These are phyloP conservation scores for Fusarium hainanense DNA, from an alignment of 2,329 filamentous ascomycete species.

Conservation along the genomic window DNA sequence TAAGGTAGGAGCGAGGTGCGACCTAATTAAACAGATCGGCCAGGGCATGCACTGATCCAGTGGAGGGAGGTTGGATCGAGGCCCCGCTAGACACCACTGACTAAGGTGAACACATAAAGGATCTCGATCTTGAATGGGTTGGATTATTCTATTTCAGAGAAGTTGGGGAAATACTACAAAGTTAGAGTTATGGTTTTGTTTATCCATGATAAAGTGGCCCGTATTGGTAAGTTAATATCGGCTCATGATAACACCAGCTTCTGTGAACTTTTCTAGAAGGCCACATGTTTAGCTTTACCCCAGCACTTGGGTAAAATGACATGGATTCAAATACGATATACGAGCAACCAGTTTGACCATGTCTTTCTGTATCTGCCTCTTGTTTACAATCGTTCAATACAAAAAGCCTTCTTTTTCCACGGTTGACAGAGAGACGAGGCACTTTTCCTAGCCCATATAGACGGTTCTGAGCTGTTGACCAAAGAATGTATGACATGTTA, in stretches of 20 bases:
- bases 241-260: not conserved
- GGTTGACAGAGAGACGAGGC: not conserved
- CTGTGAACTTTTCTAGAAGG: not conserved
- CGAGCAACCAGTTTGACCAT: not conserved
- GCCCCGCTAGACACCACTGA: slow-evolving; percentile 9
- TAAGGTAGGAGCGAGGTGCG: not conserved
- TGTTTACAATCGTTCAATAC: not conserved
- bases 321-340: not conserved
- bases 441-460: not conserved
- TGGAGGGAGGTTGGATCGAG: slow-evolving; percentile 6
- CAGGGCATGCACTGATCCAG: not conserved
- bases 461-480: not conserved
- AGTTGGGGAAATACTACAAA: not conserved
- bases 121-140: not conserved
- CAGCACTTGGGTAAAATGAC: not conserved
- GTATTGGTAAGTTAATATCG: not conserved
- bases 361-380: too few species aligned
- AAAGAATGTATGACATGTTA: not conserved
- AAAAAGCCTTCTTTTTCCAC: not conserved
- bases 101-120: not conserved
- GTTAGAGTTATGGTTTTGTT: not conserved
- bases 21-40: slow-evolving; percentile 14
- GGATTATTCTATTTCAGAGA: not conserved
- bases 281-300: not conserved
- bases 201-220: not conserved